These are phyloP conservation scores for Trichoderma aggressivum DNA, from an alignment of 2,329 filamentous ascomycete species.

Conservation along the genomic window DNA sequence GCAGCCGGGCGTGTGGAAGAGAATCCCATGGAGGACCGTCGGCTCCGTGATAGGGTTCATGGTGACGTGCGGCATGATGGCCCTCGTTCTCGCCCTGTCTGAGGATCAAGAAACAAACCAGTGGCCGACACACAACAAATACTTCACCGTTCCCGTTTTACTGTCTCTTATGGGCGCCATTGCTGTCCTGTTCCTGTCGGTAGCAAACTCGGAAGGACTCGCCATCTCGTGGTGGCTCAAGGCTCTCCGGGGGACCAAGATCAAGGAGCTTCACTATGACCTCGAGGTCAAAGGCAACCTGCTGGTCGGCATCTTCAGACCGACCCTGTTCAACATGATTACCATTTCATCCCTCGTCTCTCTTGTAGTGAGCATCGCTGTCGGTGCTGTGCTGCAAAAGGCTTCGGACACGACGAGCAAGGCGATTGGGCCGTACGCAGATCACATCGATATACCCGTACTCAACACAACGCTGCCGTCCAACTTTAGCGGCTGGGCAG, in stretches of 20 bases:
- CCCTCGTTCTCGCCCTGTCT: neutral
- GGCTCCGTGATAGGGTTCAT: neutral
- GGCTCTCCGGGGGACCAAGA: neutral
- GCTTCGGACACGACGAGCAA: conserved; percentile 1
- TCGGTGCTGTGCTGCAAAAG: conserved; percentile 7
- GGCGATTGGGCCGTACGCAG: neutral
- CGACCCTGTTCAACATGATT: neutral
- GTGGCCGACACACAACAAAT: conserved; percentile 1
- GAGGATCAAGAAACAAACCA: conserved; percentile 4
- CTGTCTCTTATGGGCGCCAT: neutral
- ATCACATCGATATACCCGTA: neutral
- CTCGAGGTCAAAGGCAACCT: conserved; percentile 5
- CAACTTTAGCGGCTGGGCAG: conserved; percentile 14
- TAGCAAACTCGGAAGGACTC: conserved; percentile 1
- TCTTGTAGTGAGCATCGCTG: neutral
- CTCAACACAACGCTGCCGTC: conserved; percentile 4
- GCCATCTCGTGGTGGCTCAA: conserved; percentile 16
- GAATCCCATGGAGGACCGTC: neutral
- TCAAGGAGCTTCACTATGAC: conserved; percentile 16
- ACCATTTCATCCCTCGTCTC: neutral
- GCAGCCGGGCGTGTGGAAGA: conserved; percentile 5
- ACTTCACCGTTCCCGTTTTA: conserved; percentile 4
- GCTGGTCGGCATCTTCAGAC: neutral
- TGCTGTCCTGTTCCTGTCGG: neutral
- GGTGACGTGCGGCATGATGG: conserved; percentile 10